These are phyloP conservation scores for Trematosphaeria pertusa DNA, from an alignment of 2,329 filamentous ascomycete species.

Conservation along the genomic window DNA sequence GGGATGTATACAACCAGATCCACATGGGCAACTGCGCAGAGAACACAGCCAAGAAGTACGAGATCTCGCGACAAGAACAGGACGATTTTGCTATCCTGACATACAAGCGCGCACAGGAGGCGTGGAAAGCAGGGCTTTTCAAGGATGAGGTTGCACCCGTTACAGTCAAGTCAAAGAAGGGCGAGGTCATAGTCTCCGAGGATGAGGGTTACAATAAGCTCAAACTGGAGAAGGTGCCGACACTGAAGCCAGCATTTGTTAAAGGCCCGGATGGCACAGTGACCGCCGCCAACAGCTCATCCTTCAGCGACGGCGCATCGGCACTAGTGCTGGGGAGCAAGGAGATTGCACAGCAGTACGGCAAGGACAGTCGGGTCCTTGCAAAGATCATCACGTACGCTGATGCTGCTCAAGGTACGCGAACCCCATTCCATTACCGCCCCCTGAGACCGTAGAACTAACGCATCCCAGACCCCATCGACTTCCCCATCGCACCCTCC, in stretches of 20 bases:
- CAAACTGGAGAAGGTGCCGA: conserved; percentile 84
- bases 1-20: conserved; percentile 95
- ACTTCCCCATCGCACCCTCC: conserved; percentile 92
- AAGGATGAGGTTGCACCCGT: conserved; percentile 90
- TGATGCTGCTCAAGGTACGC: conserved; percentile 75
- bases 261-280: conserved; percentile 89
- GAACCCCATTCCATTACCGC: neutral
- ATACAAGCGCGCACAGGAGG: conserved; percentile 87
- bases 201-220: conserved; percentile 92
- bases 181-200: conserved; percentile 74
- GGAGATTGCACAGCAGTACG: conserved; percentile 80
- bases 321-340: conserved; percentile 86
- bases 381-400: conserved; percentile 85
- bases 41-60: conserved; percentile 87
- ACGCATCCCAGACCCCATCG: conserved; percentile 70
- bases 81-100: conserved; percentile 89
- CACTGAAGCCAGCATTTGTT: conserved; percentile 89
- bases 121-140: conserved; percentile 84
- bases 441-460: conserved; percentile 6
- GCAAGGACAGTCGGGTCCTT: conserved; percentile 78
- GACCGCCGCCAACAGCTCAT: conserved; percentile 92
- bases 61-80: conserved; percentile 82
- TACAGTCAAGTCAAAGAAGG: conserved; percentile 83
- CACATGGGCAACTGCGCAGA: conserved; percentile 99
- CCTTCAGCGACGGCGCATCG: conserved; percentile 92